Percentiles rank a stretch among this genome's conserved stretches.
Evolutionary conservation across 1,284 basidiomycete genomes (phyloP).

Genomic region (Earliella scabrosa): DNA sequence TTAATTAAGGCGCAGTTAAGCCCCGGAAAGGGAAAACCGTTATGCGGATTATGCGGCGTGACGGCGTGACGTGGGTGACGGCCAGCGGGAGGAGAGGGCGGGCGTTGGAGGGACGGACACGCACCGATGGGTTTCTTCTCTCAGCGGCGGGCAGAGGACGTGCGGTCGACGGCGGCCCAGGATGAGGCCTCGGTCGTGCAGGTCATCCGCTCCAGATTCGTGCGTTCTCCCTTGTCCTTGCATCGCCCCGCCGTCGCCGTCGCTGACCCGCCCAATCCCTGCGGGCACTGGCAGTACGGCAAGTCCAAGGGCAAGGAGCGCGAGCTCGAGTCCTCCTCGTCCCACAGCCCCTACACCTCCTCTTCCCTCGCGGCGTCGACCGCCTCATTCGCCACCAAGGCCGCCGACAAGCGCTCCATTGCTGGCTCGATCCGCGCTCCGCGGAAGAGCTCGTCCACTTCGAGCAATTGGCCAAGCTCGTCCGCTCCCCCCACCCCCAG

Average conservation of each 20-base stretch:
- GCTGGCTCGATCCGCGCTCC: slow-evolving; percentile 23
- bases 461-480: slow-evolving; percentile 22
- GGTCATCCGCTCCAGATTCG: slow-evolving; percentile 76
- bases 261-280: slow-evolving; percentile 7
- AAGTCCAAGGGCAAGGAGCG: slow-evolving; percentile 65
- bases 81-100: neutral
- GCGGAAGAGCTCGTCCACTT: slow-evolving; percentile 26
- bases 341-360: slow-evolving; percentile 24
- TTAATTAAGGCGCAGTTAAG: slow-evolving; percentile 2
- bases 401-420: slow-evolving; percentile 25
- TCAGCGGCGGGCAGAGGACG: slow-evolving; percentile 40
- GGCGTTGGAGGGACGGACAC: slow-evolving; percentile 24
- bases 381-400: slow-evolving; percentile 33
- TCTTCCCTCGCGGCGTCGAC: slow-evolving; percentile 39
- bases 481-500: slow-evolving; percentile 17
- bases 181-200: slow-evolving; percentile 56
- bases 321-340: slow-evolving; percentile 35
- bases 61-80: slow-evolving; percentile 6
- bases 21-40: neutral
- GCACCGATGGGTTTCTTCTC: slow-evolving; percentile 49
- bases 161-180: slow-evolving; percentile 26
- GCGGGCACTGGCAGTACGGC: slow-evolving; percentile 53
- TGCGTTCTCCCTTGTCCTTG: slow-evolving; percentile 44
- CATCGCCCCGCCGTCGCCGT: slow-evolving; percentile 13
- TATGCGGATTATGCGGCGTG: too few species aligned